Evolutionary conservation across 2,329 filamentous ascomycete species (phyloP), one percentile per base, ranked within the genome.

Genomic region (Phyllachora maydis): DNA sequence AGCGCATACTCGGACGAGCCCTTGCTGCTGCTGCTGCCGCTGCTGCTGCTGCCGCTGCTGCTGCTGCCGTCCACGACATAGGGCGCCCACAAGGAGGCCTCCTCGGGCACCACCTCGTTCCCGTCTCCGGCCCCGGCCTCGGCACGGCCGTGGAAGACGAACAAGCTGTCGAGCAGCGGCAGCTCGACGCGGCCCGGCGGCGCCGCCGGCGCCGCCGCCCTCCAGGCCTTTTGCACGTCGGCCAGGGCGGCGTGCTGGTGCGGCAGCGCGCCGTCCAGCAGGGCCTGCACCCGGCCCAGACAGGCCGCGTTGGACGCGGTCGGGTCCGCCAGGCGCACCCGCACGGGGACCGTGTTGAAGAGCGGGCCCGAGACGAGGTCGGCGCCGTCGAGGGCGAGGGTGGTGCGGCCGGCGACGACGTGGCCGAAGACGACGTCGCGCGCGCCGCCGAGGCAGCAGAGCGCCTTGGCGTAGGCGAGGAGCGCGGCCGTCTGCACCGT

Each of bases 321-420:
- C 5, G 6, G 11, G 13, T 14, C 12, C 6, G 20, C 6, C 6
- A 26, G 14, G 6, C 19, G 24, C 13, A 26, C 5, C 6, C 24
- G 19, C 14, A 22, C 12, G 6, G 59, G 56, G 10, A 65, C 46
- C 0, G 58, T 63, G 32, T 65, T 65, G 49, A 65, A 65, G 28
- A 65, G 38, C 0, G 59, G 59, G 0, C 59, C 59, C 21, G 60
- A 44, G 5, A 58, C 45, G 4, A 35, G 34, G 23, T 62, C 56
- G 5, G 51, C 54, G 9, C 41, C 42, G 16, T 55, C 48, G 11
- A 53, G 41, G 18, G 52, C 46, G 18, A 64, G 42, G 2, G 47
- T 54, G n/a, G n/a, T n/a, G 26, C 59, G 45, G 9, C 59, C 59
- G 5, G 59, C 57, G 1, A 61, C 47, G 4, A 65, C 48, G 19